These are phyloP conservation scores for Vitis cinerea DNA, from an alignment of 164 flowering plant species.

Conservation along the genomic window DNA sequence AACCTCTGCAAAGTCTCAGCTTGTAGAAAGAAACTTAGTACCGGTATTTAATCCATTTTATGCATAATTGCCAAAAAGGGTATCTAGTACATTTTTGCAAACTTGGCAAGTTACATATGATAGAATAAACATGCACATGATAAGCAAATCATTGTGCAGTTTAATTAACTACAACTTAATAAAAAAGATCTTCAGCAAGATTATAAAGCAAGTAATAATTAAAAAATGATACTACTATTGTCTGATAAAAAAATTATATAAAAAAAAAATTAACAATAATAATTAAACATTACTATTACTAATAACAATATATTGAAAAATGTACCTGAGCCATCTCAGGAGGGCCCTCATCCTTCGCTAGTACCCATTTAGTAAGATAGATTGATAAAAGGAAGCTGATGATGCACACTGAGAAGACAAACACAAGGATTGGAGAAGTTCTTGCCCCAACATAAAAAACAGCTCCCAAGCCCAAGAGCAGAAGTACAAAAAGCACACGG, in stretches of 20 bases:
- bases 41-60: too few relatives aligned
- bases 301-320: conserved; percentile 2
- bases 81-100: too few relatives aligned
- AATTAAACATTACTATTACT: background rate
- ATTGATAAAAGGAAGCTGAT: conserved; percentile 72
- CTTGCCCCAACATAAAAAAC: conserved; percentile 82
- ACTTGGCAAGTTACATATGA: too few relatives aligned
- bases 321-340: conserved; percentile 94
- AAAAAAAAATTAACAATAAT: background rate
- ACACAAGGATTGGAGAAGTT: conserved; percentile 85
- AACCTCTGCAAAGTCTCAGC: too few relatives aligned
- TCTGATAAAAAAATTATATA: background rate
- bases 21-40: too few relatives aligned
- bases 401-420: conserved; percentile 86
- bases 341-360: conserved; percentile 97
- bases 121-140: too few relatives aligned
- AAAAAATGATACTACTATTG: background rate
- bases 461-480: conserved; percentile 68
- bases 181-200: background rate
- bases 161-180: background rate
- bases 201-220: background rate
- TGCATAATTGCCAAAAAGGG: too few relatives aligned
- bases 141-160: background rate
- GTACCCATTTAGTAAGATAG: conserved; percentile 93
- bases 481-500: conserved; percentile 64